A percentile compares a stretch with the other conserved stretches of the same genome.
These are phyloP conservation scores for Peronosclerospora sorghi DNA, from an alignment of 352 stramenopile species.

Conservation along the genomic window DNA sequence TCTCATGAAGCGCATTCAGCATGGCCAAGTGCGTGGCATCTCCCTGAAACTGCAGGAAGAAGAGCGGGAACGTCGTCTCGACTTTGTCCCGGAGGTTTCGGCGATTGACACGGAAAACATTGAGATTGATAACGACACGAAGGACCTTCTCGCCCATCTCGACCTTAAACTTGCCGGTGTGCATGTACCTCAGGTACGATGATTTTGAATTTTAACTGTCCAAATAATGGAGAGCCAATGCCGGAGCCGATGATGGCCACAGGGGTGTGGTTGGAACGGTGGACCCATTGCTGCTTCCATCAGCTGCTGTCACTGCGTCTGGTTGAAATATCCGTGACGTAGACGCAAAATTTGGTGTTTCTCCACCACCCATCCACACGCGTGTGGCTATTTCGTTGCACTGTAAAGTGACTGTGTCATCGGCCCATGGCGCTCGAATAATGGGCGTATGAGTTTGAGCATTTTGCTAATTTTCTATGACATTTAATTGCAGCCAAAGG, in stretches of 20 bases:
- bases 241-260: slow-evolving; percentile 60
- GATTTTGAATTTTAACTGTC: slow-evolving; percentile 1
- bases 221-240: slow-evolving; percentile 36
- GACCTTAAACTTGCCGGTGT: slow-evolving; percentile 88
- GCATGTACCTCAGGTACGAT: slow-evolving; percentile 79
- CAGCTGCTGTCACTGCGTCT: too few species aligned
- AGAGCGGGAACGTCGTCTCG: slow-evolving; percentile 97
- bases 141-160: slow-evolving; percentile 95
- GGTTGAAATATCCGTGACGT: background rate
- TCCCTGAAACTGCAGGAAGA: slow-evolving; percentile 99
- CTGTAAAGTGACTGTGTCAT: slow-evolving; percentile 27
- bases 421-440: slow-evolving; percentile 25
- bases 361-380: background rate
- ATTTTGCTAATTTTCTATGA: slow-evolving; percentile 7
- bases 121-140: slow-evolving; percentile 97
- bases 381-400: background rate
- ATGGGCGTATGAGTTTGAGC: slow-evolving; percentile 31
- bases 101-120: slow-evolving; percentile 90
- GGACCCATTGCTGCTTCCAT: slow-evolving; percentile 38
- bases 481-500: slow-evolving; percentile 38
- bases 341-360: background rate
- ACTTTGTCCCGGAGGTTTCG: slow-evolving; percentile 99
- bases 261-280: slow-evolving; percentile 29
- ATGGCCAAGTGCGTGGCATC: slow-evolving; percentile 98
- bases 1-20: slow-evolving; percentile 99